Evolutionary conservation across 176 grass and related monocot genomes (phyloP).

Genomic region (Coix lacrymajobi): DNA sequence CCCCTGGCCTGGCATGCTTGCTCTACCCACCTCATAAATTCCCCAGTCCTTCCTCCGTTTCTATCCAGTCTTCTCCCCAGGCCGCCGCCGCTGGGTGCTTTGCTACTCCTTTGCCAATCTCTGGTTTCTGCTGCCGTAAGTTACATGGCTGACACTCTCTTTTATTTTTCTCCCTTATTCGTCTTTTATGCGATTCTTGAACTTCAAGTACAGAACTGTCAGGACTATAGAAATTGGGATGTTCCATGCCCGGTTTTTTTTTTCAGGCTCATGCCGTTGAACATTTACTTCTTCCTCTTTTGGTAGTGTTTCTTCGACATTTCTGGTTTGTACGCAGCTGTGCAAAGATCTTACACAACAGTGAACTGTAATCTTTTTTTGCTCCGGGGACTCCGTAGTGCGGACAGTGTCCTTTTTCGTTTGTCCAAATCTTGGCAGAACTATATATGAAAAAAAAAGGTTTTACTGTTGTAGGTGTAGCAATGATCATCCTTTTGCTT

Average conservation of each 20-base stretch:
- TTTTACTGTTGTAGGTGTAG: neutral
- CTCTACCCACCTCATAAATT: constrained; percentile 26
- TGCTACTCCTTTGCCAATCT: constrained; percentile 14
- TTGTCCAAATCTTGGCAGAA: neutral
- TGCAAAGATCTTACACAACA: neutral
- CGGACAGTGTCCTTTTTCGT: neutral
- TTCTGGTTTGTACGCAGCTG: neutral
- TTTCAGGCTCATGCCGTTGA: neutral
- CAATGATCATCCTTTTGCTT: neutral
- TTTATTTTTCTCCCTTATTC: neutral
- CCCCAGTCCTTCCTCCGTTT: neutral
- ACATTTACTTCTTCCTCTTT: neutral
- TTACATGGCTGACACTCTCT: neutral
- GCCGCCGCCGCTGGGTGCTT: neutral
- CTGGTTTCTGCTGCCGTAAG: constrained; percentile 24
- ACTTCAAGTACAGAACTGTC: neutral
- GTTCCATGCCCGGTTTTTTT: neutral
- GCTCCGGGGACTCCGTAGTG: neutral
- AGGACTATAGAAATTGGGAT: neutral
- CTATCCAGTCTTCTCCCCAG: neutral
- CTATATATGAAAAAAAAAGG: neutral
- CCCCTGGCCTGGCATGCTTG: constrained; percentile 1
- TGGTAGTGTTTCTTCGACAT: neutral
- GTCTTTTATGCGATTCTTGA: neutral
- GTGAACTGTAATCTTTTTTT: neutral